A percentile compares a stretch with the other conserved stretches of the same genome.
Evolutionary conservation across 2,329 filamentous ascomycete species (phyloP).

Genomic region (Pestalotiopsis sp.): DNA sequence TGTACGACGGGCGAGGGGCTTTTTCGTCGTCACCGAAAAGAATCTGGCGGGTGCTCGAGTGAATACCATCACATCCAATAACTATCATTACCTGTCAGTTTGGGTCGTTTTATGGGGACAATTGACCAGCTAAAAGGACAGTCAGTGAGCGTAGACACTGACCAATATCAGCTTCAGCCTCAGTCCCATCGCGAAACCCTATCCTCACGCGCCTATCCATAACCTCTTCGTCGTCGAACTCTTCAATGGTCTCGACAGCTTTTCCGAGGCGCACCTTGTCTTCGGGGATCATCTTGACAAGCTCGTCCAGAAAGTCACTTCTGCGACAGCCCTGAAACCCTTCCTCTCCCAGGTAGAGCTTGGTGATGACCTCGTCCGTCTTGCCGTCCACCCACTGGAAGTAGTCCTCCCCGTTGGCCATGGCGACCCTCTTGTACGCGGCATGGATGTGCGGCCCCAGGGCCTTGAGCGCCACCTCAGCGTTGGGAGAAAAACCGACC

Average conservation of each 20-base stretch:
- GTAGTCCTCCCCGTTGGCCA: constrained; percentile 42
- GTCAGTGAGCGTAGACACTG: constrained; percentile 6
- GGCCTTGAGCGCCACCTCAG: constrained; percentile 46
- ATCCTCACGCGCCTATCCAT: constrained; percentile 21
- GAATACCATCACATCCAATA: constrained; percentile 68
- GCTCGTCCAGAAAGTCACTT: constrained; percentile 42
- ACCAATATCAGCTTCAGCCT: constrained; percentile 36
- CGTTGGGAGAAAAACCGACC: constrained; percentile 55
- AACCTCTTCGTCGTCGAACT: constrained; percentile 21
- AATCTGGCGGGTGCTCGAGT: constrained; percentile 54
- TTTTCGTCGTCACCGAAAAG: constrained; percentile 52
- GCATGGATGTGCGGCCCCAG: constrained; percentile 40
- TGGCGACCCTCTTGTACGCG: constrained; percentile 37
- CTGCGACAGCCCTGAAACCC: constrained; percentile 44
- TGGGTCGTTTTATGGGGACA: not conserved
- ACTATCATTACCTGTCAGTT: constrained; percentile 33
- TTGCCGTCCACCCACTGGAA: constrained; percentile 46
- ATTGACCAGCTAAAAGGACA: not conserved
- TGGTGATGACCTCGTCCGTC: constrained; percentile 34
- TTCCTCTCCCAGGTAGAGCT: constrained; percentile 41
- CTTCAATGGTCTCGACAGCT: constrained; percentile 33
- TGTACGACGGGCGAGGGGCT: constrained; percentile 51
- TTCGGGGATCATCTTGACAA: constrained; percentile 34
- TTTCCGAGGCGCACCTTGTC: constrained; percentile 36
- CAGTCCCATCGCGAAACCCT: constrained; percentile 34